These are phyloP conservation scores for Penicillium tannophilum DNA, from an alignment of 495 filamentous ascomycete species.

Conservation along the genomic window DNA sequence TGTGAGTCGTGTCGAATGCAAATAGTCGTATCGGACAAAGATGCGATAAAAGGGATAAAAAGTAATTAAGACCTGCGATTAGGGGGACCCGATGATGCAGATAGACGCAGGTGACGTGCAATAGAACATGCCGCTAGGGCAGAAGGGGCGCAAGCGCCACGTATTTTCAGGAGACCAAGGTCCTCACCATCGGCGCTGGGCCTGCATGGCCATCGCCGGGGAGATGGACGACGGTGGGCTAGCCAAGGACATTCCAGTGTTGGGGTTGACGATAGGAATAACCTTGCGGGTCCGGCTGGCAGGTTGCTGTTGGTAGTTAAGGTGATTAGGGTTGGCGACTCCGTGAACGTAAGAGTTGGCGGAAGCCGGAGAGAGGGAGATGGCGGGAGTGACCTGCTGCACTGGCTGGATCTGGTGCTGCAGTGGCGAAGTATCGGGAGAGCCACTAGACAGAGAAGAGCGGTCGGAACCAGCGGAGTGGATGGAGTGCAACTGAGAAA, in stretches of 20 bases:
- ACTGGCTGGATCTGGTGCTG: slow-evolving; percentile 76
- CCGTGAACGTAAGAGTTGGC: slow-evolving; percentile 67
- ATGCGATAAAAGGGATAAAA: slow-evolving; percentile 29
- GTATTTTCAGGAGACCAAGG: slow-evolving; percentile 29
- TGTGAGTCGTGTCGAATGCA: slow-evolving; percentile 41
- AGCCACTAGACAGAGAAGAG: slow-evolving; percentile 91
- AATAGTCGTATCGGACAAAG: slow-evolving; percentile 31
- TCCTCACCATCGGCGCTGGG: slow-evolving; percentile 62
- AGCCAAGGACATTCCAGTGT: slow-evolving; percentile 81
- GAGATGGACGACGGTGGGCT: slow-evolving; percentile 92
- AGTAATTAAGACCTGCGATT: slow-evolving; percentile 45
- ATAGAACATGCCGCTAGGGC: slow-evolving; percentile 37
- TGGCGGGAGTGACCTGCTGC: slow-evolving; percentile 73
- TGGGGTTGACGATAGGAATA: slow-evolving; percentile 98
- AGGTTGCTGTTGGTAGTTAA: slow-evolving; percentile 84
- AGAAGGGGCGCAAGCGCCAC: slow-evolving; percentile 30
- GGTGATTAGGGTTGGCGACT: slow-evolving; percentile 53
- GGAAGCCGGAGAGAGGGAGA: slow-evolving; percentile 75
- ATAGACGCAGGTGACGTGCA: slow-evolving; percentile 38
- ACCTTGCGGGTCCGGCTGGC: slow-evolving; percentile 89
- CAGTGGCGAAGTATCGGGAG: slow-evolving; percentile 86
- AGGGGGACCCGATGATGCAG: slow-evolving; percentile 45
- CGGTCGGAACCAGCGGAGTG: slow-evolving; percentile 89
- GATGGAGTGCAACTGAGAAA: slow-evolving; percentile 75
- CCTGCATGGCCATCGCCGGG: slow-evolving; percentile 76